Evolutionary conservation across 2,329 filamentous ascomycete species (phyloP), one percentile per base, ranked within the genome.

Genomic region (Cadophora luteo-olivacea): DNA sequence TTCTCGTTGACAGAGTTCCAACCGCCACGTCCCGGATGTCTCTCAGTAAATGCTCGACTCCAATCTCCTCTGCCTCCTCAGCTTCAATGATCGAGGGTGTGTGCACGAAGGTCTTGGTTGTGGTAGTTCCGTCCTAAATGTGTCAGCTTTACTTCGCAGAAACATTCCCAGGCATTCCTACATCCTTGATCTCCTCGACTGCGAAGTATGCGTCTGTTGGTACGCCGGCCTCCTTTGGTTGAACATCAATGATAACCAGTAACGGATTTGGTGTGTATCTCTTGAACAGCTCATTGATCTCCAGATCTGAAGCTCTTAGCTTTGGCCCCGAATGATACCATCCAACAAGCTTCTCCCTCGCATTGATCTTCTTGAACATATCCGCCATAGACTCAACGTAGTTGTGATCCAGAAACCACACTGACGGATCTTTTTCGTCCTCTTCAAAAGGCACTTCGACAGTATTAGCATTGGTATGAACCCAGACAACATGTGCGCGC

Each of bases 321-420:
- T 98, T 99, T 49, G 96, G 96, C 52, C 96, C 96, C 24, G 96
- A 97, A 83, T 99, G 96, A 82, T 99, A 99, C 96, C 96, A 99
- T 78, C 96, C 96, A 86, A 99, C 97, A 80, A 99, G 87, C 89
- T 98, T 98, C 85, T 99, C 96, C 72, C 93, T 87, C 70, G 96
- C 96, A 84, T 99, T 99, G 86, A 99, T 94, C 84, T 98, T 98
- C 86, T 99, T 99, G 88, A 99, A 99, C 96, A 99, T 99, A 82
- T 98, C 96, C 84, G 96, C 97, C 96, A 99, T 99, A 76, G 91
- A 93, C 83, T 99, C 96, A 81, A 99, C 92, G 78, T 97, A 99
- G 87, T 98, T 98, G 87, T 99, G 96, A 81, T 99, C 96, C 73
- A 99, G 84, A 80, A 98, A 99, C 96, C 96, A 99, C 79, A 99